Evolutionary conservation across 1,284 basidiomycete genomes (phyloP), one percentile per base, ranked within the genome.

Genomic region (Fereydounia khargensis): DNA sequence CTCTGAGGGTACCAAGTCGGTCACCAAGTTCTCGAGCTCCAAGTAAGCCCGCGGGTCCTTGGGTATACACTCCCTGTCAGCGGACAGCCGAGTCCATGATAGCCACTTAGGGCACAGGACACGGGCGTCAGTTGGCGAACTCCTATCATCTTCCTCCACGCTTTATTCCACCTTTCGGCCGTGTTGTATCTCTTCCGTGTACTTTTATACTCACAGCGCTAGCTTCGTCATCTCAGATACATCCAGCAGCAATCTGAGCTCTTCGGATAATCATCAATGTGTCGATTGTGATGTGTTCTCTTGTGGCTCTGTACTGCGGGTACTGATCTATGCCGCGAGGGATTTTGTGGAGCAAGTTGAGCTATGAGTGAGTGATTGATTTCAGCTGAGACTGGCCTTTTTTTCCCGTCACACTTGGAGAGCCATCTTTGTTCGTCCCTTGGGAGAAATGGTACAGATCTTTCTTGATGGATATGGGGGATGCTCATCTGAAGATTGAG

Each of bases 1-100:
- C 79, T 87, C 86, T 17, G 87, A 89, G 79, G 87, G 87, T 34
- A 86, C 85, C 52, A 86, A 86, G 80, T 78, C 79, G 47, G 70
- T 74, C 38, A 82, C 81, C 78, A 81, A 81, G 78, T 81, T 79
- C 79, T 80, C 80, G 46, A 78, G 79, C 68, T 61, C 58, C 58
- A 61, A 61, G 58, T 61, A 61, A 56, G 28, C 33, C 21, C 7
- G 33, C 17, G 20, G 20, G 6, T 35, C 34, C 19, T 14, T 33
- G 14, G n/a, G n/a, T n/a, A n/a, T n/a, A n/a, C n/a, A n/a, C n/a
- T n/a, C n/a, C n/a, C n/a, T n/a, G n/a, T n/a, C n/a, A n/a, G n/a
- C n/a, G n/a, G n/a, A n/a, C n/a, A n/a, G n/a, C n/a, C n/a, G n/a
- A n/a, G n/a, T n/a, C n/a, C n/a, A n/a, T n/a, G n/a, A n/a, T n/a